phyloP scores from a whole-genome alignment of 2,329 filamentous ascomycete species.

The Calonectria crousiana region DNA sequence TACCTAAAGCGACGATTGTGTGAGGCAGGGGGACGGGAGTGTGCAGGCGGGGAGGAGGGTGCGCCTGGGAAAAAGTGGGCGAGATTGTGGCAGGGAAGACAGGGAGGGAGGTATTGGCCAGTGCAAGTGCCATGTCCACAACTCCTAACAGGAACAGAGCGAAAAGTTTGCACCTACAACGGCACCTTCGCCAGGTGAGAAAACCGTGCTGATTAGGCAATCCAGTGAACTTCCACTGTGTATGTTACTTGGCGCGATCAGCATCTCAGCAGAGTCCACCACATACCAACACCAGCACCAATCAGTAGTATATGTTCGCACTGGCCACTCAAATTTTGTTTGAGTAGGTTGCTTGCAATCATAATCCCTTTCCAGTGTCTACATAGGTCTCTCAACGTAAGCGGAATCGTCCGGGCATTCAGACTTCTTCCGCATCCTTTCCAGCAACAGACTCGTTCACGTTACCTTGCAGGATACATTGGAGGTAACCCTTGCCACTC shows the following conservation, averaged over 20 bases:
- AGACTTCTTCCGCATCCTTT: not conserved
- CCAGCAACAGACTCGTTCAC: not conserved
- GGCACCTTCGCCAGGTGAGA: not conserved
- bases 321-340: not conserved
- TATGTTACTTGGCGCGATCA: not conserved
- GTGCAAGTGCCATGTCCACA: not conserved
- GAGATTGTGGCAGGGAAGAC: not conserved
- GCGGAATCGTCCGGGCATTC: not conserved
- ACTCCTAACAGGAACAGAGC: not conserved
- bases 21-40: constrained; percentile 39
- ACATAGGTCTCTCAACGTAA: not conserved
- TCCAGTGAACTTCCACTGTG: not conserved
- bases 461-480: not conserved
- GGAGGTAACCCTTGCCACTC: not conserved
- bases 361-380: not conserved
- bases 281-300: not conserved
- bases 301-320: not conserved
- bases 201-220: not conserved
- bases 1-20: constrained; percentile 20
- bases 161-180: not conserved
- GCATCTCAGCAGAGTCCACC: not conserved
- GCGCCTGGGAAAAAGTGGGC: constrained; percentile 10
- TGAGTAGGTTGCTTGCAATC: not conserved
- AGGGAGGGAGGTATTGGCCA: not conserved
- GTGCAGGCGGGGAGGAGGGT: constrained; percentile 1